Base-by-base conservation (phyloP, 805 yeast species). In the Myxozyma mucilagina region DNA sequence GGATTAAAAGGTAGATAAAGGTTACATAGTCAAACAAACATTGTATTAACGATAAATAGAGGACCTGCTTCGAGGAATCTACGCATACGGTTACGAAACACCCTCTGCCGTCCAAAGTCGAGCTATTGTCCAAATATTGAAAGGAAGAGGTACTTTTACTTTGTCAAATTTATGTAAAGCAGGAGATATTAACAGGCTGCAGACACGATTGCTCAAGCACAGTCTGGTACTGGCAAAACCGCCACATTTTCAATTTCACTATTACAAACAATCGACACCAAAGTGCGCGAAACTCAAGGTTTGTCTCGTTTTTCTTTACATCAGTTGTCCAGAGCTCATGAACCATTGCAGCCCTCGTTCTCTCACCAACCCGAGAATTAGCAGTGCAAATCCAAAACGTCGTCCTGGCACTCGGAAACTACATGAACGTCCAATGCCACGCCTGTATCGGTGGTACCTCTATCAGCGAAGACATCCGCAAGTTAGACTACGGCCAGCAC, bases 391-490 rank as follows among this genome's bases (percentile, higher is more conserved):
- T 94, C 75, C 96, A 90, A 79, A 89, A 87, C 75, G 99, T 94
- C 70, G 90, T 93, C 56, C 81, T 86, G 74, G 88, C 92, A 69
- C 83, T 94, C 70, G 97, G 98, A 68, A 85, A 85, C 77, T 90
- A 89, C 82, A 85, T 94, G 87, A 87, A 90, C 73, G 84, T 93
- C 64, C 85, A 87, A 67, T 92, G 94, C 71, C 97, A 94, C 75
- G 97, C 98, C 57, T 93, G 96, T 78, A 90, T 94, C 72, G 99
- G 99, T 78, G 99, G 99, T 76, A 93, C 96, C 65, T 84, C 90
- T 63, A 83, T 90, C 75, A 85, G 86, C 64, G 94, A 91, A 68
- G 99, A 94, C 80, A 82, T 89, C 67, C 88, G 86, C 75, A 90
- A 89, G 68, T 84, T 94, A 75, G 82, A 83, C 72, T 84, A 84